Base-by-base conservation (phyloP, 345 rosid genomes). In the Pistacia atlantica region DNA sequence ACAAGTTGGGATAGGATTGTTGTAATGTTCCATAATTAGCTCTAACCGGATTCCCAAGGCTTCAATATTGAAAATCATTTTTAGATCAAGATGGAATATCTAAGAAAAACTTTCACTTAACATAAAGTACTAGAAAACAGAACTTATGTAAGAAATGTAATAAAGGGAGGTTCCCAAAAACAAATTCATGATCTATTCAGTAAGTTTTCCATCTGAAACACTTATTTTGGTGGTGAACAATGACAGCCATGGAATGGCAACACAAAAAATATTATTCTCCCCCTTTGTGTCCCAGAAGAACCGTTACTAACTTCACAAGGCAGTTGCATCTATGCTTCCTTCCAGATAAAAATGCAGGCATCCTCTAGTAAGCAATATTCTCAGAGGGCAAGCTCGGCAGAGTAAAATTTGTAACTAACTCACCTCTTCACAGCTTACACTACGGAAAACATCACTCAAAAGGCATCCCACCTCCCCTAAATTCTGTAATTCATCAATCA, bases 401-500 rank as follows among this genome's bases (percentile, higher is more conserved):
- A 69, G 78, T 61, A 67, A 67, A 67, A 70, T 70, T 46, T 67
- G 31, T 33, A 69, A 81, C 80, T 78, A 69, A 81, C 80, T 78
- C 82, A 80, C 76, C 85, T 67, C 67, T 56, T 73, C 69, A 81
- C 8, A 77, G 80, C 79, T 84, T 79, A 77, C 81, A 74, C 71
- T 71, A 77, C 62, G 22, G 51, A 75, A 42, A 80, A 77, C 81
- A 71, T 59, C 82, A 74, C 77, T 58, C 77, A 67, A 77, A 42
- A 81, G 75, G 81, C 70, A 73, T 56, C 75, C 82, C 85, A 74
- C 65, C 86, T 78, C 74, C 80, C 78, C 79, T 77, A 77, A 75
- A 77, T 69, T 85, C 90, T 84, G 88, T 81, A 74, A 79, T 80
- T 79, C 76, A 81, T 79, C 79, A 82, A 79, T 77, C 65, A 71